Percentiles rank a stretch among this genome's conserved stretches.
phyloP scores from a whole-genome alignment of 75 land plant species.

The Picea glauca region DNA sequence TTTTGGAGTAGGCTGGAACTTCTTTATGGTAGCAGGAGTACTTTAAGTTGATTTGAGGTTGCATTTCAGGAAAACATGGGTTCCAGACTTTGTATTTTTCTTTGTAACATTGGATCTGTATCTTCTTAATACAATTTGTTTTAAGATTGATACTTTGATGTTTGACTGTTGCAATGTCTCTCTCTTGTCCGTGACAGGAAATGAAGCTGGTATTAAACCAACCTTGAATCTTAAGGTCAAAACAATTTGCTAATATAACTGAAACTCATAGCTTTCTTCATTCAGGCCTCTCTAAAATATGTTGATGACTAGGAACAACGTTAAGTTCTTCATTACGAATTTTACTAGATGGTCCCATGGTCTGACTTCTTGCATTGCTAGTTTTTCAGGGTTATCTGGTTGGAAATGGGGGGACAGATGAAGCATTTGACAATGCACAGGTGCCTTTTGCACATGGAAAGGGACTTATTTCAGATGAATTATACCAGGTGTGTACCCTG shows the following conservation, averaged over 20 bases:
- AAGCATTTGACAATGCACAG: slow-evolving; percentile 77
- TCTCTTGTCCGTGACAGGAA: slow-evolving; percentile 43
- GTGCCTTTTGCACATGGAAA: slow-evolving; percentile 94
- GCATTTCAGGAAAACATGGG: too few relatives aligned
- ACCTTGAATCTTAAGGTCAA: slow-evolving; percentile 74
- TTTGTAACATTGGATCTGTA: too few relatives aligned
- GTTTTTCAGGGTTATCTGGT: slow-evolving; percentile 77
- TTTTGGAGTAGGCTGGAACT: neutral
- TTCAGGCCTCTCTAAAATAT: too few relatives aligned
- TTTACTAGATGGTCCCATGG: neutral
- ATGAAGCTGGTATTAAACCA: slow-evolving; percentile 60
- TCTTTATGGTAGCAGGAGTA: too few relatives aligned
- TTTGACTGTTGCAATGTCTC: too few relatives aligned
- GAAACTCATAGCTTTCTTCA: too few relatives aligned
- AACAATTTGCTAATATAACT: neutral
- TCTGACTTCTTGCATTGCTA: neutral
- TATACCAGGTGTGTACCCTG: slow-evolving; percentile 33
- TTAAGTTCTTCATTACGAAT: neutral
- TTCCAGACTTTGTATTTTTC: too few relatives aligned
- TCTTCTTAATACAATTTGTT: too few relatives aligned
- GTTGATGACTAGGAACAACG: neutral
- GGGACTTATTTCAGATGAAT: slow-evolving; percentile 80
- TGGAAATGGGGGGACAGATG: slow-evolving; percentile 89
- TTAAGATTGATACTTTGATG: too few relatives aligned
- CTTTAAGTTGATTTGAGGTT: too few relatives aligned